A percentile compares a stretch with the other conserved stretches of the same genome.
Conservation (phyloP, 2,329 filamentous ascomycete species). For the Fusarium cyanostomum region DNA sequence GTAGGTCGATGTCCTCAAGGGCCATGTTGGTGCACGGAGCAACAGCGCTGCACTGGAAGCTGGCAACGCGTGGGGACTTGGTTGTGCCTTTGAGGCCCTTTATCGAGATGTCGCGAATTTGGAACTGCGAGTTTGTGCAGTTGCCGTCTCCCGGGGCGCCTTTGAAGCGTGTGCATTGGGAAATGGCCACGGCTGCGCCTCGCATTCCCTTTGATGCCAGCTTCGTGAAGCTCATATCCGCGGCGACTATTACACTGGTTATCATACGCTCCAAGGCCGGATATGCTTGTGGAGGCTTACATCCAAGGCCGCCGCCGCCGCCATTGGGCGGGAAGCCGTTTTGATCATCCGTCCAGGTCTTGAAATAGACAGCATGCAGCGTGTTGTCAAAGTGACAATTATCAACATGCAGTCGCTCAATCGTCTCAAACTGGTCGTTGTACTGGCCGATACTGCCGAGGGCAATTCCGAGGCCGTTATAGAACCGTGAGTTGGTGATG, state of each 20-base stretch:
- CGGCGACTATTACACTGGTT: neutral
- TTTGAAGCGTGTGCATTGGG: neutral
- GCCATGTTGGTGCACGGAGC: neutral
- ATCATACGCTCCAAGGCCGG: too few species aligned
- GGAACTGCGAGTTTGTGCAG: neutral
- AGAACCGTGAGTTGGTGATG: slow-evolving; percentile 59
- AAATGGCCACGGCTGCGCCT: neutral
- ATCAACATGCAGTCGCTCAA: slow-evolving; percentile 59
- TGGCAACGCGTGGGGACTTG: neutral
- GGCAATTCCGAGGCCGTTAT: slow-evolving; percentile 62
- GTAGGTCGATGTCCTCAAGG: neutral
- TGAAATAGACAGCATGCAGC: slow-evolving; percentile 61
- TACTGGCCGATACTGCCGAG: slow-evolving; percentile 68
- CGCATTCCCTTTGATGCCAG: neutral
- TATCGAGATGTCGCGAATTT: neutral
- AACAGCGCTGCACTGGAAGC: neutral
- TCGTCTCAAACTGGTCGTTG: slow-evolving; percentile 55
- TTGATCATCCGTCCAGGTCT: slow-evolving; percentile 67
- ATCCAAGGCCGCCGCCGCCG: slow-evolving; percentile 59
- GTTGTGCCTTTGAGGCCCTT: neutral
- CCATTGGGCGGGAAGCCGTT: slow-evolving; percentile 57
- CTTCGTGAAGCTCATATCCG: neutral
- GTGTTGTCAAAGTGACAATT: slow-evolving; percentile 59
- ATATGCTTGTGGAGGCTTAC: neutral
- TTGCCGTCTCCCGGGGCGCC: neutral